Base-by-base conservation (phyloP, 345 rosid species). In the Angophora floribunda region DNA sequence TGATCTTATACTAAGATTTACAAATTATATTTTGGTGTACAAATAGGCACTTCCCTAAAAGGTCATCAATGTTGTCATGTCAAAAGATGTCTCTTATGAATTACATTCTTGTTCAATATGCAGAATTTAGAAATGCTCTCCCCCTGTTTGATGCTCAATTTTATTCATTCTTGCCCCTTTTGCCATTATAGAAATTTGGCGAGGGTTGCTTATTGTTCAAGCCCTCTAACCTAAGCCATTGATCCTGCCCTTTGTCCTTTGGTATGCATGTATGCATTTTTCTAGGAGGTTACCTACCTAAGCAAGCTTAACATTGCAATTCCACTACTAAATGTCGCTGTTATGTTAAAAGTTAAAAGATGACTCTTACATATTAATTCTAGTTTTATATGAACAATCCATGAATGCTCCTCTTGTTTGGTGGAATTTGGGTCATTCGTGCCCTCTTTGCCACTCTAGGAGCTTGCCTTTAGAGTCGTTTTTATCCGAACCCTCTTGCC, bases 141-240 rank as follows among this genome's bases (percentile, higher is more conserved):
- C 61, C 28, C 22, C 21, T 55, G 22, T 22, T 0, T 0, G 1
- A 11, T 55, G 28, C 22, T 26, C 28, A 55, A 55, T 55, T 21
- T 55, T 55, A 21, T 55, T 55, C 12, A 55, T 55, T 55, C 28
- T 0, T 55, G 61, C 61, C 61, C 61, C 2, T 0, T 55, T 55
- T 8, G 28, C 26, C 28, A 55, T 21, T 55, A 22, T 22, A 21
- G 28, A 55, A 55, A 55, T 22, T 21, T 55, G 28, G 5, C 0
- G 2, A 12, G 61, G 22, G 12, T 11, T 12, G 21, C 0, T 22
- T 55, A 21, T 55, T 3, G 24, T 53, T 9, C 4, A 0, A 5
- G 61, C 61, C 61, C 9, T 55, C 61, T 55, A 26, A 55, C 61
- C 2, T 0, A 1, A 55, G 61, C 22, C 11, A 11, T 26, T 10